Conservation (phyloP, 495 filamentous ascomycete genomes). For the Penicillium angulare region DNA sequence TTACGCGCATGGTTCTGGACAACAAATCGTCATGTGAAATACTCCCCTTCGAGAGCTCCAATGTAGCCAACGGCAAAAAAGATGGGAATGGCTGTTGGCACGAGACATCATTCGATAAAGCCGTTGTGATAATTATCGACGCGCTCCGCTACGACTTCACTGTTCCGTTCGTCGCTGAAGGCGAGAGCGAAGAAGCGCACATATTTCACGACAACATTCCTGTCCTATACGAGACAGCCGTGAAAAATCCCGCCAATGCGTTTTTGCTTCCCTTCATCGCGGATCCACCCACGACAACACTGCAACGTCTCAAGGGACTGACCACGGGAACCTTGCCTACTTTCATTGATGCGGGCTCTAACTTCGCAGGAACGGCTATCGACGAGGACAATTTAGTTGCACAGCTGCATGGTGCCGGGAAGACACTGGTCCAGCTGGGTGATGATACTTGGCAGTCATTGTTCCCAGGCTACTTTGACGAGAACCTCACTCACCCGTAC, state of each 20-base stretch:
- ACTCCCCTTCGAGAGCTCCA: slow-evolving; percentile 59
- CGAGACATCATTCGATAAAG: slow-evolving; percentile 86
- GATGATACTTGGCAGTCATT: slow-evolving; percentile 95
- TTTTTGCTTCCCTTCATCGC: slow-evolving; percentile 95
- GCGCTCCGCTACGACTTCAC: slow-evolving; percentile 97
- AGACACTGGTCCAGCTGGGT: slow-evolving; percentile 85
- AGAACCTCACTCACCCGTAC: slow-evolving; percentile 78
- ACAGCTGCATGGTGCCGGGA: slow-evolving; percentile 76
- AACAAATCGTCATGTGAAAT: slow-evolving; percentile 78
- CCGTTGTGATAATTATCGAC: slow-evolving; percentile 88
- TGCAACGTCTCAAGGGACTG: slow-evolving; percentile 89
- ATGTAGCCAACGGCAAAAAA: slow-evolving; percentile 24
- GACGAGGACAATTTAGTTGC: slow-evolving; percentile 93
- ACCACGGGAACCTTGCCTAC: slow-evolving; percentile 95
- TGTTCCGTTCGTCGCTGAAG: slow-evolving; percentile 64
- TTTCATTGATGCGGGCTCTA: slow-evolving; percentile 89
- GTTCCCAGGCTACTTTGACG: slow-evolving; percentile 89
- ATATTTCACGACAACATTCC: slow-evolving; percentile 86
- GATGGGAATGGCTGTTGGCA: slow-evolving; percentile 85
- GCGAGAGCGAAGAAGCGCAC: slow-evolving; percentile 50
- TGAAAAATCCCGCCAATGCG: slow-evolving; percentile 70
- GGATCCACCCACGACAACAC: slow-evolving; percentile 89
- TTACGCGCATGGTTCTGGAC: slow-evolving; percentile 87
- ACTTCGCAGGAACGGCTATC: slow-evolving; percentile 95
- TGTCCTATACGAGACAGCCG: slow-evolving; percentile 77